Base-by-base conservation (phyloP, 495 filamentous ascomycete genomes). In the Annulohypoxylon moriforme region DNA sequence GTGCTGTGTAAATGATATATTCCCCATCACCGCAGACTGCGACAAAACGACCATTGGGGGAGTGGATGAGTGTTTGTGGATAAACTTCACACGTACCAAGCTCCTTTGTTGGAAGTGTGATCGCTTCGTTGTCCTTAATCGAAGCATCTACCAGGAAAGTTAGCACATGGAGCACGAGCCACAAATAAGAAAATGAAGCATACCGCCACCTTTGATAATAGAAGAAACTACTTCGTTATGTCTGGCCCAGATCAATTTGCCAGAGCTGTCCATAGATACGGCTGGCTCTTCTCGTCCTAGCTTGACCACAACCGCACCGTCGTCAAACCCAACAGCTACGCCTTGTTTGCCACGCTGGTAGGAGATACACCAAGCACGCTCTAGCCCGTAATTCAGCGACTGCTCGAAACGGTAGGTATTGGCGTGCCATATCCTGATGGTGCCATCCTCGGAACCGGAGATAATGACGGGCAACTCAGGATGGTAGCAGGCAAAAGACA, bases 401-500 rank as follows among this genome's bases (percentile, higher is more conserved):
- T 98, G 96, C 78, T 98, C 96, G 42, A 98, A 85, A 58, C 96
- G 86, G 79, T 98, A 98, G 52, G 96, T 78, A 40, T 78, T 78
- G 42, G 96, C 94, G 77, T 99, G 96, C 96, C 96, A 99, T 80
- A 98, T 95, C 83, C 97, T 97, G 63, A 99, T 88, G 4, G 96
- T 98, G 57, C 96, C 82, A 81, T 99, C 96, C 80, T 99, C 96
- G 14, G 94, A 97, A 68, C 96, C 96, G n/a, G 95, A 98, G 60
- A 99, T 96, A 69, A 99, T 98, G 68, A 99, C 90, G 10, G 96
- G 96, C 31, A 99, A 82, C 80, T 98, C 96, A 0, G 96, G 96
- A 78, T 99, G 96, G 77, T 97, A 99, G 81, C 94, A 97, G 18
- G 96, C 96, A 75, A 98, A 99, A 7, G 93, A 97, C n/a, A 99